Evolutionary conservation across 306 rosid genomes (phyloP), one percentile per base, ranked within the genome.

Genomic region (Cicer pinnatifidum): DNA sequence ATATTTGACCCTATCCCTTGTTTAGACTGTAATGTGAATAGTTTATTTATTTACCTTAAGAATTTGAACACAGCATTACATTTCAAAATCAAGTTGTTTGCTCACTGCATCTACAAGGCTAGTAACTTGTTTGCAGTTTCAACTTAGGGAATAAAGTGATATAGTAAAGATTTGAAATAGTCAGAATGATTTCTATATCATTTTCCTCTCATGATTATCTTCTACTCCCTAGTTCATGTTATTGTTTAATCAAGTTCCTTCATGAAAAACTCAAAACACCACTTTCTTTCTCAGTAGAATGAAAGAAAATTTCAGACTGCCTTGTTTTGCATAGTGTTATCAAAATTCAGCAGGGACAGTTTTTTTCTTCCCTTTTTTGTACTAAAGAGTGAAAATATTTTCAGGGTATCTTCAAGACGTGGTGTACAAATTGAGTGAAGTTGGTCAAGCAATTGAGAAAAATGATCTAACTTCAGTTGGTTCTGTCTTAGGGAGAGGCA

Each of bases 401-500:
- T 83, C 89, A 94, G 97, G 79, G 50, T 90, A 89, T 81, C 90
- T 91, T 63, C 97, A 94, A 86, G 96, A 88, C 16, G 20, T 91
- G 67, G 97, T 94, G 79, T 88, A 85, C 86, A 91, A 85, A 85
- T 80, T 91, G 73, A 91, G 93, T 84, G 87, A 82, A 88, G 90
- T 87, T 72, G 99, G 97, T 70, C 91, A 87, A 74, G 97, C 99
- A 51, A 88, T 95, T 43, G 99, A 91, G 11, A 83, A 75, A 8
- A 86, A 88, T 71, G 96, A 95, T 84, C 79, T 90, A 43, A 50
- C 89, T 1, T 16, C 85, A 7, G 99, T 97, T n/a, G 84, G 90
- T 82, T 95, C 89, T 58, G 93, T 95, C 64, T 90, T 91, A 65
- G 97, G 93, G 67, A 78, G 56, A 73, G 88, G 83, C 84, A 81